These are phyloP conservation scores for Neospermospora avenae DNA, from an alignment of 2,329 filamentous ascomycete genomes.

Conservation along the genomic window DNA sequence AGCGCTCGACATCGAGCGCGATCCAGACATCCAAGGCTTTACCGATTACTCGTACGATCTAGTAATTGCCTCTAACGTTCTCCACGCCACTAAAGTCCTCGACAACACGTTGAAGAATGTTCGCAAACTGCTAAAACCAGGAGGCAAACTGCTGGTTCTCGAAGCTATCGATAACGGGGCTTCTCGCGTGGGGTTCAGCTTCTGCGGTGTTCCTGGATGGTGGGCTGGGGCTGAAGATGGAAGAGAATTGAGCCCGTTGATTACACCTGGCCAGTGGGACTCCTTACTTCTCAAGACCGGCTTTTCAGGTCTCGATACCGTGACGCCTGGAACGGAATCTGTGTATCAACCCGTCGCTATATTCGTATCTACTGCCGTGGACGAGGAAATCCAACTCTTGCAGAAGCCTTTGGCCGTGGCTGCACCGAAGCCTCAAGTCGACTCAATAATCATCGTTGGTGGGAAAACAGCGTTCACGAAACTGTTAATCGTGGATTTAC, in stretches of 20 bases:
- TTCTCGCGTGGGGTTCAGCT: conserved; percentile 29
- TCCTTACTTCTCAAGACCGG: conserved; percentile 1
- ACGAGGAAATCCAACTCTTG: conserved; percentile 2
- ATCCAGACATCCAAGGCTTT: conserved; percentile 22
- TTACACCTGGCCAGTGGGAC: conserved; percentile 7
- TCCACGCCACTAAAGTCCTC: conserved; percentile 29
- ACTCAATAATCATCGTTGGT: background rate
- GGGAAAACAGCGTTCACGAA: background rate
- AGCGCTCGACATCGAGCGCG: conserved; percentile 27
- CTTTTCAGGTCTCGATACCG: conserved; percentile 12
- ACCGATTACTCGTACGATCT: conserved; percentile 15
- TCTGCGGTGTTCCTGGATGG: conserved; percentile 34
- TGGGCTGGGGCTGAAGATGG: conserved; percentile 35
- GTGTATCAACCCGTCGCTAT: conserved; percentile 20
- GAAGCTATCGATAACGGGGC: conserved; percentile 30
- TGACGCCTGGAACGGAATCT: conserved; percentile 4
- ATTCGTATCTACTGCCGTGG: conserved; percentile 4
- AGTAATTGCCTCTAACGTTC: conserved; percentile 21
- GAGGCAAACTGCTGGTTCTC: conserved; percentile 31
- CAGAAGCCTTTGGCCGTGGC: conserved; percentile 15
- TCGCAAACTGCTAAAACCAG: conserved; percentile 33
- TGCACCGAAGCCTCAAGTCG: conserved; percentile 21
- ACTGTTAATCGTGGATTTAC: background rate
- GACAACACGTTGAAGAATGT: conserved; percentile 29
- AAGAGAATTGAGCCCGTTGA: background rate